Conservation (phyloP, 192 early-diverging fungal genomes). For the Entomortierella lignicola region DNA sequence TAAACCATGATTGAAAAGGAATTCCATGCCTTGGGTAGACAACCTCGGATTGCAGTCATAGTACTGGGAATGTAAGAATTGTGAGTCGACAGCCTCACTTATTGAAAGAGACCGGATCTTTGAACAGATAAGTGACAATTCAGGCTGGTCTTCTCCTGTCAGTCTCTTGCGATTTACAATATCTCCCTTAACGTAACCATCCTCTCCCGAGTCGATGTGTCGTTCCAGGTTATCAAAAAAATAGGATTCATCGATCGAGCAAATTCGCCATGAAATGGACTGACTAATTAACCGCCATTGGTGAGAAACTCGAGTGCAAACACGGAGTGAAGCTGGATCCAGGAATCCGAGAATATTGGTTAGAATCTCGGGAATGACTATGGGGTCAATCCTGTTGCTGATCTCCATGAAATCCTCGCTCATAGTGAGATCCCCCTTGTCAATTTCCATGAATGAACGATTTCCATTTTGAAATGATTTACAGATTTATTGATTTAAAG, state of each 20-base stretch:
- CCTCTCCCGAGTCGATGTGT: not conserved
- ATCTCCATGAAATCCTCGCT: too few relatives aligned
- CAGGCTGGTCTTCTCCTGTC: not conserved
- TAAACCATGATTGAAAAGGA: not conserved
- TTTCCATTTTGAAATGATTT: too few relatives aligned
- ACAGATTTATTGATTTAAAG: too few relatives aligned
- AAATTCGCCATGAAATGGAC: not conserved
- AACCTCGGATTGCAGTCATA: too few relatives aligned
- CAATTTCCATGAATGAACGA: too few relatives aligned
- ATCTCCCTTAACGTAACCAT: too few relatives aligned
- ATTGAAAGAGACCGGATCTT: not conserved
- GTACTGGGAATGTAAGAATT: too few relatives aligned
- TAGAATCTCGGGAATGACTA: conserved; percentile 6
- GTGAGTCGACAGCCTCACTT: not conserved
- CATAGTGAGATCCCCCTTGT: too few relatives aligned
- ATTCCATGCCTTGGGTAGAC: too few relatives aligned
- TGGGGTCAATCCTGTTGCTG: conserved; percentile 4
- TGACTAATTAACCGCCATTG: conserved; percentile 4
- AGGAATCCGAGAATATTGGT: conserved; percentile 7
- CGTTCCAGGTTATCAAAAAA: not conserved
- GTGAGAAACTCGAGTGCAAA: conserved; percentile 7
- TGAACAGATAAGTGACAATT: not conserved
- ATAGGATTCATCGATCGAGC: not conserved
- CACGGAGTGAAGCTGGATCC: conserved; percentile 3
- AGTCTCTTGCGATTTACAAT: too few relatives aligned